Percentiles rank a stretch among this genome's conserved stretches.
Conservation (phyloP, 1,284 basidiomycete genomes). For the Apiotrichum porosum region DNA sequence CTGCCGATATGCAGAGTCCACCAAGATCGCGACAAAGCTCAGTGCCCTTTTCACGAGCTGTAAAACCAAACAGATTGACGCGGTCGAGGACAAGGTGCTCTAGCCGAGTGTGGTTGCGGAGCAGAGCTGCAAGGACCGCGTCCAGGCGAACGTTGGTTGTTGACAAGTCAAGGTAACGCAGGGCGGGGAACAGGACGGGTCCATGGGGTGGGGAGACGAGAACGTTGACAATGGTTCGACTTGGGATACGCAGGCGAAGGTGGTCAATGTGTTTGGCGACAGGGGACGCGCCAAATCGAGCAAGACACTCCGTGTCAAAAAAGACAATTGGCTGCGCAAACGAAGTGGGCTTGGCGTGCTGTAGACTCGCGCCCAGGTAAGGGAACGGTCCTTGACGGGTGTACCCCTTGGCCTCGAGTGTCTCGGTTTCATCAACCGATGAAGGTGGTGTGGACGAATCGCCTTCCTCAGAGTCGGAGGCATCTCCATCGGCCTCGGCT, state of each 20-base stretch:
- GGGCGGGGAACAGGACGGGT: conserved; percentile 32
- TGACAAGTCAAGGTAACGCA: conserved; percentile 48
- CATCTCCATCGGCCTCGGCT: conserved; percentile 1
- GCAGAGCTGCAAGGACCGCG: conserved; percentile 34
- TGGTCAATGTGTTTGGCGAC: conserved; percentile 43
- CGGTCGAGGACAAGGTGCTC: conserved; percentile 49
- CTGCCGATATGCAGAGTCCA: conserved; percentile 34
- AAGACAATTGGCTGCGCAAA: conserved; percentile 52
- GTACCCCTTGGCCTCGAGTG: conserved; percentile 31
- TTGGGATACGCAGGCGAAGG: conserved; percentile 45
- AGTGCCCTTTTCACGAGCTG: conserved; percentile 40
- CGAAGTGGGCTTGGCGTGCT: conserved; percentile 36
- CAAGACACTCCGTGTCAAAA: conserved; percentile 47
- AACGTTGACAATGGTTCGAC: conserved; percentile 41
- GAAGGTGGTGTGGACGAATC: conserved; percentile 30
- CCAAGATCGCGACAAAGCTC: conserved; percentile 43
- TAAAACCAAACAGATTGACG: conserved; percentile 49
- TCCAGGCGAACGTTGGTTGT: conserved; percentile 50
- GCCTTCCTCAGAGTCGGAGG: conserved; percentile 11
- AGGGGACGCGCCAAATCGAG: conserved; percentile 40
- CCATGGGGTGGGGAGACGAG: conserved; percentile 24
- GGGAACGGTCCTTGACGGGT: conserved; percentile 48
- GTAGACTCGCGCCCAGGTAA: conserved; percentile 40
- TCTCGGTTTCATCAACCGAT: conserved; percentile 25
- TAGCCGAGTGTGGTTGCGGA: conserved; percentile 33